Evolutionary conservation across 2,329 filamentous ascomycete species (phyloP), one percentile per base, ranked within the genome.

Genomic region (Botrytis tulipae): DNA sequence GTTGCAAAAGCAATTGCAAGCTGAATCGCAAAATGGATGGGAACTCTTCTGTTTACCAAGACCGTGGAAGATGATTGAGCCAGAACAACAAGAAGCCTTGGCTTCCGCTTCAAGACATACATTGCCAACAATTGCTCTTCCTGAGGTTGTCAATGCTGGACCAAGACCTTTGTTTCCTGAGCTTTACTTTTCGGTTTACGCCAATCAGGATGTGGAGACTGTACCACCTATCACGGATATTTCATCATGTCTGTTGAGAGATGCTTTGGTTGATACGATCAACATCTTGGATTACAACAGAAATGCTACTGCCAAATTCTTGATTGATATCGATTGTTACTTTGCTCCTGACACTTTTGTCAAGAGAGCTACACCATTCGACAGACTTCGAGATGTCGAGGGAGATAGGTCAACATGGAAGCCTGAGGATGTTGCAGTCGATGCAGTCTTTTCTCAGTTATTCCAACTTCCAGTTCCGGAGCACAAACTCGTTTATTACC

Each of bases 401-500:
- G 84, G 84, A 1, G 87, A 89, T 71, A 87, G 88, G 76, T 89
- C 92, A 22, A 95, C 93, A 0, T 99, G 96, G 95, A 99, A 99
- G 83, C 94, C 96, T 0, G 96, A 99, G 84, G 96, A 99, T 83
- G 92, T 98, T 74, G 93, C 93, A 4, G 94, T 99, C n/a, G 96
- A 99, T 82, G 94, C 95, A 8, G 94, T 98, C 73, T 99, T 99
- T 82, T 97, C 95, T 1, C 95, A 98, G 82, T 87, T 99, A 60
- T 93, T 97, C 81, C 92, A 94, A 82, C 87, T 99, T 54, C 96
- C 96, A 6, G 87, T 86, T 5, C 90, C 96, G 0, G 94, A 97
- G 83, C 94, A 97, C 84, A 98, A 98, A 83, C 87, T 97, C 1
- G 93, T 99, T 16, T 99, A 97, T 83, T 99, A 98, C 82, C 96